phyloP scores from a whole-genome alignment of 2,329 filamentous ascomycete species.

The Aspergillus awamori region DNA sequence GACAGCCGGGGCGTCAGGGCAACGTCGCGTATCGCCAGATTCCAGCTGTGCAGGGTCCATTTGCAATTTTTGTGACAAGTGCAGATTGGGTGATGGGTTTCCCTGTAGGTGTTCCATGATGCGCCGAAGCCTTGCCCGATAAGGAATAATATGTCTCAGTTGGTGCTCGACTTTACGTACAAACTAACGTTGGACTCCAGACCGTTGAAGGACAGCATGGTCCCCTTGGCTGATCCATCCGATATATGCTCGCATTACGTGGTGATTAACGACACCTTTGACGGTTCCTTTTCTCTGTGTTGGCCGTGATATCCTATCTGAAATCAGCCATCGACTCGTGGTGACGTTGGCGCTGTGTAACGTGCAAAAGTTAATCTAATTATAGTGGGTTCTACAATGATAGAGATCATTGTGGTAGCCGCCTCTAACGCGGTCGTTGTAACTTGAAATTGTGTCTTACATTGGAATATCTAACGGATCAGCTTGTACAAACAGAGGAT shows the following conservation, averaged over 20 bases:
- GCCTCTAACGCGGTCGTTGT: not conserved
- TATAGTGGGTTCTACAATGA: not conserved
- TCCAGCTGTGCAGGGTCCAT: not conserved
- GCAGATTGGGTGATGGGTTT: not conserved
- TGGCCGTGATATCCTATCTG: too few species aligned
- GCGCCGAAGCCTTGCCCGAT: not conserved
- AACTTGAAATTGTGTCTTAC: not conserved
- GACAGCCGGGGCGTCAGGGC: not conserved
- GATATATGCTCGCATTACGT: not conserved
- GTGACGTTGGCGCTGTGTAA: not conserved
- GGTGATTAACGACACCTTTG: too few species aligned
- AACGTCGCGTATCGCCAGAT: not conserved
- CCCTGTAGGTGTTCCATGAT: not conserved
- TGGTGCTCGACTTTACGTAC: not conserved
- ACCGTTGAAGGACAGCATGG: not conserved
- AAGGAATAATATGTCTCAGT: not conserved
- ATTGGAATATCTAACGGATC: not conserved
- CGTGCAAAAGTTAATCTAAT: not conserved
- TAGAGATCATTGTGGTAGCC: not conserved
- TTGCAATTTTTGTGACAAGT: too few species aligned
- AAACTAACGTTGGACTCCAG: not conserved
- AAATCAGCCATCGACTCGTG: not conserved
- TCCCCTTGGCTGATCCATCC: not conserved
- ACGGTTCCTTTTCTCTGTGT: too few species aligned
- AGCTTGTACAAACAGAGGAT: not conserved